Base-by-base conservation (phyloP, 208 protist genomes). In the Trypanosoma conorhini region DNA sequence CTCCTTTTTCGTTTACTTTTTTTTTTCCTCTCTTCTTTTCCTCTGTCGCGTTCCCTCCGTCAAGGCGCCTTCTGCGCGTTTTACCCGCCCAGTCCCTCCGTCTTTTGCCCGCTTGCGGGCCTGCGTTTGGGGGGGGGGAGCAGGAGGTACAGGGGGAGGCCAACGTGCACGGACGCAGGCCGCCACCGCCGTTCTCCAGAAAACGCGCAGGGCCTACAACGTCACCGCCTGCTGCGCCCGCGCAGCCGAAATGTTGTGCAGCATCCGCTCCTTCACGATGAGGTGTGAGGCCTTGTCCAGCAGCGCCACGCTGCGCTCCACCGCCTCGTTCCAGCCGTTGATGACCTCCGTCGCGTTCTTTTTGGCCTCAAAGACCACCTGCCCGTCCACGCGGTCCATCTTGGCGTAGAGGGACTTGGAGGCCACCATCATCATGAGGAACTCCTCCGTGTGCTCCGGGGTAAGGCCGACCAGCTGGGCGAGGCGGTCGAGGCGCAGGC, bases 251-350 rank as follows among this genome's bases (percentile, higher is more conserved):
- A 91, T 77, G 66, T 92, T 93, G 74, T 91, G 75, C 65, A 97
- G 78, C 93, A 98, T 97, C 50, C 93, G 83, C 76, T 98, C 96
- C 71, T 97, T 95, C 38, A 95, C 94, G 72, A 98, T 97, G 42
- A 98, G 85, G 79, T 98, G 96, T 28, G 93, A 97, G 15, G 87
- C 93, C 72, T 96, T 94, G 71, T 98, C 96, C 30, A 98, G 83
- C 65, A 98, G 73, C 46, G 85, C 81, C 22, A 98, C 86, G 57
- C 94, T 91, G 31, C 92, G 82, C 57, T 92, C 87, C 21, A 98
- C 88, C 30, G 89, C 74, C 51, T 78, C 79, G 64, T 92, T 94
- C 93, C 93, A 98, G 30, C 82, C 79, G 63, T 89, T 87, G 17
- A 98, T 81, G 5, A 98, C 86, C 51, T 98, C 95, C 15, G 81